These are phyloP conservation scores for Testicularia cyperi DNA, from an alignment of 1,284 basidiomycete genomes.

Conservation along the genomic window DNA sequence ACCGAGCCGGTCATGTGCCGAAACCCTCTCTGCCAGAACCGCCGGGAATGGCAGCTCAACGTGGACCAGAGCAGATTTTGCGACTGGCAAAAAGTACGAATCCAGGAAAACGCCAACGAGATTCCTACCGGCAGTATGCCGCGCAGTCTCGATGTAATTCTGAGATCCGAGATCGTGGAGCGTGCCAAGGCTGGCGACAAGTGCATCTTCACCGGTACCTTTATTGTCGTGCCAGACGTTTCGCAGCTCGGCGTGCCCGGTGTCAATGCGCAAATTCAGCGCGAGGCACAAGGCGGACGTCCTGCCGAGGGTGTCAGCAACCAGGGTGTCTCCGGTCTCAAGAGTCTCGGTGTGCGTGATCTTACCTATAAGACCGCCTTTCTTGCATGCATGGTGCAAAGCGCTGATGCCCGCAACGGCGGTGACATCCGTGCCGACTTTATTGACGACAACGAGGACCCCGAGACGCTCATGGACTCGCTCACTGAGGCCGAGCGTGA, in stretches of 20 bases:
- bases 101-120: slow-evolving; percentile 98
- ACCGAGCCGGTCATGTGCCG: slow-evolving; percentile 96
- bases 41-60: slow-evolving; percentile 85
- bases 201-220: slow-evolving; percentile 94
- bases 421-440: slow-evolving; percentile 68
- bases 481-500: slow-evolving; percentile 92
- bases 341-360: slow-evolving; percentile 90
- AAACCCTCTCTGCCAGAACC: slow-evolving; percentile 89
- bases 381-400: slow-evolving; percentile 94
- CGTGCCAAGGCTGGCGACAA: slow-evolving; percentile 98
- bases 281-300: slow-evolving; percentile 71
- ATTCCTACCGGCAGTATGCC: slow-evolving; percentile 88
- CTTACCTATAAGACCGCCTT: slow-evolving; percentile 98
- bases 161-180: slow-evolving; percentile 92
- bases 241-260: slow-evolving; percentile 93
- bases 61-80: slow-evolving; percentile 96
- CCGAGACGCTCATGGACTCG: slow-evolving; percentile 77
- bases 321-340: slow-evolving; percentile 88
- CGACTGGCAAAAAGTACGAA: slow-evolving; percentile 99
- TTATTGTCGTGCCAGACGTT: slow-evolving; percentile 98
- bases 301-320: slow-evolving; percentile 68
- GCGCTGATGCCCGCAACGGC: slow-evolving; percentile 69
- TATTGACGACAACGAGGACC: slow-evolving; percentile 79
- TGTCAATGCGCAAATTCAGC: slow-evolving; percentile 87
- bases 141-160: slow-evolving; percentile 83